A percentile compares a stretch with the other conserved stretches of the same genome.
phyloP scores from a whole-genome alignment of 305 asterid genomes.

The Solanum hybrid region DNA sequence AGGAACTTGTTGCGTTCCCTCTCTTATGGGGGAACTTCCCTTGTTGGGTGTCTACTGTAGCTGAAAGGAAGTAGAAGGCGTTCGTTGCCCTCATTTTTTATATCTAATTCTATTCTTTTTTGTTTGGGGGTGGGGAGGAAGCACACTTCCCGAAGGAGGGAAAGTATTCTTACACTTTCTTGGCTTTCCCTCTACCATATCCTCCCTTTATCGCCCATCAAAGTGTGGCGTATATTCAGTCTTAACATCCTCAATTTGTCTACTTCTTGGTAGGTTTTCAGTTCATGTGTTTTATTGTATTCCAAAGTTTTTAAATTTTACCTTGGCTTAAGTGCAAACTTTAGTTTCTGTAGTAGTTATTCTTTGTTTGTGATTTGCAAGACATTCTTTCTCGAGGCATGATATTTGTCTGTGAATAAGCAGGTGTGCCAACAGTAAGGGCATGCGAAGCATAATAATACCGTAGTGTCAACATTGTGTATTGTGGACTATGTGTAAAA shows the following conservation, averaged over 20 bases:
- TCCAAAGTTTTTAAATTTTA: not conserved
- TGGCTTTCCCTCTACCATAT: not conserved
- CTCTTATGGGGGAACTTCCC: not conserved
- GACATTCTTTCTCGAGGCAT: not conserved
- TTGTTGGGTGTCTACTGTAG: not conserved
- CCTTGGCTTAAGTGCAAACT: not conserved
- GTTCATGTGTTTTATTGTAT: not conserved
- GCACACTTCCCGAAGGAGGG: not conserved
- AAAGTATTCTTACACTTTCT: not conserved
- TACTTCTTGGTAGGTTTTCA: not conserved
- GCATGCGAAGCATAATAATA: not conserved
- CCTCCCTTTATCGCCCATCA: not conserved
- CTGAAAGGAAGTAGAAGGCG: not conserved
- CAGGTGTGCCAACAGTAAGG: not conserved
- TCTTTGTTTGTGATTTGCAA: not conserved
- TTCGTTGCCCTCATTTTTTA: not conserved
- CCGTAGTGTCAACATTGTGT: not conserved
- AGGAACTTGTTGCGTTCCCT: not conserved
- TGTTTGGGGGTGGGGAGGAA: not conserved
- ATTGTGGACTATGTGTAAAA: not conserved
- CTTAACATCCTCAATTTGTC: not conserved
- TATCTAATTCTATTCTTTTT: not conserved
- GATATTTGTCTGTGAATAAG: not conserved
- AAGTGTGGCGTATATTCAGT: not conserved
- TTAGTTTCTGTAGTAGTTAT: not conserved